Percentiles rank a stretch among this genome's conserved stretches.
phyloP scores from a whole-genome alignment of 2,329 filamentous ascomycete genomes.

The Lasiodiplodia gonubiensis region DNA sequence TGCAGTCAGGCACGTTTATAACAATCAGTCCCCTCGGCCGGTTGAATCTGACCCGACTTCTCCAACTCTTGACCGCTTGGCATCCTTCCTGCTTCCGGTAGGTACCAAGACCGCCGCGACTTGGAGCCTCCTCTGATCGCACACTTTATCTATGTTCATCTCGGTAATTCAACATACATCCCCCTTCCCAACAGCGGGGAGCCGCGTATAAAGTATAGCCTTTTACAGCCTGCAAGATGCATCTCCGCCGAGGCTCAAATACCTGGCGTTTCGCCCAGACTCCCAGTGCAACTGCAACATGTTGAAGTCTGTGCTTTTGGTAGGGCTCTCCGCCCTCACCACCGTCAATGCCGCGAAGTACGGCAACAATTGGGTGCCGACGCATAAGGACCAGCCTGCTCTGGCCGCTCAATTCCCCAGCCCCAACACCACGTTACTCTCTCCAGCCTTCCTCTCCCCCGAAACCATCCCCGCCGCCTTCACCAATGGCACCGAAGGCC shows the following conservation, averaged over 20 bases:
- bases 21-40: background rate
- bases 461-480: slow-evolving; percentile 39
- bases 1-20: background rate
- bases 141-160: background rate
- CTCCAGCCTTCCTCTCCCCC: slow-evolving; percentile 41
- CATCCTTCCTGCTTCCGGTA: slow-evolving; percentile 7
- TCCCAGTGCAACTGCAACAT: background rate
- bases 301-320: background rate
- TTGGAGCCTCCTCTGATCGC: slow-evolving; percentile 16
- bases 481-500: slow-evolving; percentile 40
- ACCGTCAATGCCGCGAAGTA: slow-evolving; percentile 31
- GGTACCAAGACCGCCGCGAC: slow-evolving; percentile 10
- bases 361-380: slow-evolving; percentile 40
- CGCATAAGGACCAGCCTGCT: slow-evolving; percentile 39
- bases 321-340: background rate
- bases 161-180: background rate
- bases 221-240: background rate
- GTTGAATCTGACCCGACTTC: background rate
- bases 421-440: slow-evolving; percentile 39
- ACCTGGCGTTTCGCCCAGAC: background rate
- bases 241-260: background rate
- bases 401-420: slow-evolving; percentile 43
- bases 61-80: slow-evolving; percentile 18
- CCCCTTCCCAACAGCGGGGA: background rate
- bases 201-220: background rate